Conservation (phyloP, 2,329 filamentous ascomycete species). For the Arthrinium phaeospermum region DNA sequence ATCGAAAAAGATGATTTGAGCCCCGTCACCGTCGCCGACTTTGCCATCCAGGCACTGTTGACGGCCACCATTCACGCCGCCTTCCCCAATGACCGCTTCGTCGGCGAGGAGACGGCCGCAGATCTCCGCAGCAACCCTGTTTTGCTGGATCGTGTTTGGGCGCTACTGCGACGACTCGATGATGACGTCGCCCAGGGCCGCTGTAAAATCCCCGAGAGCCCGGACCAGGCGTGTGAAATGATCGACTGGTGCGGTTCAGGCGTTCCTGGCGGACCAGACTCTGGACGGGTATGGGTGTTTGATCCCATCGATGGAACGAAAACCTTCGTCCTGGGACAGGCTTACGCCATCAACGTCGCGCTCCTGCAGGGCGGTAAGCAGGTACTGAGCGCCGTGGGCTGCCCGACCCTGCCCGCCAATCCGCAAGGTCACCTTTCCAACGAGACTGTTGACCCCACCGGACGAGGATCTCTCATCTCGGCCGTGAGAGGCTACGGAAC, state of each 20-base stretch:
- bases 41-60: slow-evolving; percentile 63
- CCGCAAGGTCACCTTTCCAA: slow-evolving; percentile 49
- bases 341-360: slow-evolving; percentile 64
- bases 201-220: slow-evolving; percentile 43
- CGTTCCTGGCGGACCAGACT: slow-evolving; percentile 37
- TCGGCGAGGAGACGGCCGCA: slow-evolving; percentile 61
- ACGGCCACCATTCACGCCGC: slow-evolving; percentile 54
- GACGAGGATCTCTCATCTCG: slow-evolving; percentile 56
- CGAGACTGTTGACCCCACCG: slow-evolving; percentile 47
- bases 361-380: slow-evolving; percentile 58
- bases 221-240: slow-evolving; percentile 55
- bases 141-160: slow-evolving; percentile 55
- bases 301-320: slow-evolving; percentile 67
- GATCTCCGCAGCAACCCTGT: slow-evolving; percentile 49
- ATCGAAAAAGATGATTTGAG: slow-evolving; percentile 61
- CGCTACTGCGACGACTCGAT: slow-evolving; percentile 43
- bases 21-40: slow-evolving; percentile 65
- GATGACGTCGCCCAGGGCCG: slow-evolving; percentile 34
- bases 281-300: slow-evolving; percentile 60
- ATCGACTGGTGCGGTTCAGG: slow-evolving; percentile 58
- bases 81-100: slow-evolving; percentile 58
- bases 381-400: slow-evolving; percentile 55
- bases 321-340: slow-evolving; percentile 58
- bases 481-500: slow-evolving; percentile 56
- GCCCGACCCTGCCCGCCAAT: slow-evolving; percentile 49